Percentiles rank a stretch among this genome's conserved stretches.
These are phyloP conservation scores for Sonneratia alba DNA, from an alignment of 345 rosid species.

Conservation along the genomic window DNA sequence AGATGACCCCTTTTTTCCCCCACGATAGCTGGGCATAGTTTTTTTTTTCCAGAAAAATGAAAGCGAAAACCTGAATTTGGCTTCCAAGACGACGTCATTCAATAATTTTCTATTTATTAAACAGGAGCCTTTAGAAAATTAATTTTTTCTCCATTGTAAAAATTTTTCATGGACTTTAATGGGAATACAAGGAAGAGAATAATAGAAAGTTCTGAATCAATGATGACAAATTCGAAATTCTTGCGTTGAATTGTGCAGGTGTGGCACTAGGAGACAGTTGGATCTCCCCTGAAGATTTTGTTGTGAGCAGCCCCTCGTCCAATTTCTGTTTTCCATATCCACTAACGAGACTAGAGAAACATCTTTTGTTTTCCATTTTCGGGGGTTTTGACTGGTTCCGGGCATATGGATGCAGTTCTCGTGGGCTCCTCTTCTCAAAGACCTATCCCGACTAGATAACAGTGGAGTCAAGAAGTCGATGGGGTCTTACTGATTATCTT, in stretches of 20 bases:
- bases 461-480: slow-evolving; percentile 43
- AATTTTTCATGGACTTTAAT: background rate
- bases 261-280: slow-evolving; percentile 75
- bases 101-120: background rate
- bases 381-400: background rate
- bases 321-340: background rate
- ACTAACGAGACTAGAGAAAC: background rate
- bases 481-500: slow-evolving; percentile 26
- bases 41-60: background rate
- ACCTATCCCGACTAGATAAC: slow-evolving; percentile 58
- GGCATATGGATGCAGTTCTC: slow-evolving; percentile 36
- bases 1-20: too few relatives aligned
- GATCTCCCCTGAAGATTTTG: slow-evolving; percentile 96
- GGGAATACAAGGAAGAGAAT: too few relatives aligned
- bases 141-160: background rate
- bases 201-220: too few relatives aligned
- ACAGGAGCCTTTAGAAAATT: background rate
- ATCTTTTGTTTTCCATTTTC: background rate
- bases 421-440: slow-evolving; percentile 85
- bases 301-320: slow-evolving; percentile 26
- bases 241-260: slow-evolving; percentile 25
- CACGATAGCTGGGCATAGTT: background rate
- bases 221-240: too few relatives aligned
- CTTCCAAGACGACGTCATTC: background rate
- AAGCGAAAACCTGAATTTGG: background rate